Percentiles rank a stretch among this genome's conserved stretches.
Conservation (phyloP, 1,139 yeast species). For the Pichia sp. region DNA sequence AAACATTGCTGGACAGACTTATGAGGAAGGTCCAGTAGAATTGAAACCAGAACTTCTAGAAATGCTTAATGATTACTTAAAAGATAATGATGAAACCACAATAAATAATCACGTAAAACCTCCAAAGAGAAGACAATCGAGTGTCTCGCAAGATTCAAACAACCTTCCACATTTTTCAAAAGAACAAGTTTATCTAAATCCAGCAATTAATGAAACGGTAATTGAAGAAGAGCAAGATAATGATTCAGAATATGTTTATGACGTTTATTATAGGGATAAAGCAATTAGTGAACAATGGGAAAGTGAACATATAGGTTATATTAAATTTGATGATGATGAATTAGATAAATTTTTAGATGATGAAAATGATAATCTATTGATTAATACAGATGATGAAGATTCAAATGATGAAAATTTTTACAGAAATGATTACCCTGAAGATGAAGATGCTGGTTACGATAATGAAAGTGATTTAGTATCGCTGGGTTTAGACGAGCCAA, state of each 20-base stretch:
- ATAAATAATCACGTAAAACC: slow-evolving; percentile 18
- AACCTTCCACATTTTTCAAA: slow-evolving; percentile 9
- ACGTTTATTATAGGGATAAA: slow-evolving; percentile 65
- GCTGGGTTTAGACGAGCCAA: slow-evolving; percentile 24
- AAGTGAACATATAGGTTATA: slow-evolving; percentile 54
- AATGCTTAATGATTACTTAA: slow-evolving; percentile 57
- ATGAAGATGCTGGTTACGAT: slow-evolving; percentile 53
- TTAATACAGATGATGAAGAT: slow-evolving; percentile 55
- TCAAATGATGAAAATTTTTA: slow-evolving; percentile 89
- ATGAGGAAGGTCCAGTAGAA: slow-evolving; percentile 7
- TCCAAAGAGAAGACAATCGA: slow-evolving; percentile 24
- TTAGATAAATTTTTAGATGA: slow-evolving; percentile 44
- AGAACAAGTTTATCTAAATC: slow-evolving; percentile 7
- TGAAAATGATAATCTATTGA: slow-evolving; percentile 42
- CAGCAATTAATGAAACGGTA: slow-evolving; percentile 4
- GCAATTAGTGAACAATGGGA: slow-evolving; percentile 44
- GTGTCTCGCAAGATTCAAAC: slow-evolving; percentile 13
- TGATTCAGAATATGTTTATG: slow-evolving; percentile 79
- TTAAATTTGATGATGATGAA: slow-evolving; percentile 61
- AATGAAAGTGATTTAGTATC: slow-evolving; percentile 24
- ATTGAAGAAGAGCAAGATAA: too few species aligned
- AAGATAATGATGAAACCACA: slow-evolving; percentile 25
- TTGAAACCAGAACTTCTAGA: slow-evolving; percentile 51
- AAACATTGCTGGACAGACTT: not conserved
- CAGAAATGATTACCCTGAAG: slow-evolving; percentile 91